Conservation (phyloP, 108 stramenopile genomes). For the Cyclotella atomus region DNA sequence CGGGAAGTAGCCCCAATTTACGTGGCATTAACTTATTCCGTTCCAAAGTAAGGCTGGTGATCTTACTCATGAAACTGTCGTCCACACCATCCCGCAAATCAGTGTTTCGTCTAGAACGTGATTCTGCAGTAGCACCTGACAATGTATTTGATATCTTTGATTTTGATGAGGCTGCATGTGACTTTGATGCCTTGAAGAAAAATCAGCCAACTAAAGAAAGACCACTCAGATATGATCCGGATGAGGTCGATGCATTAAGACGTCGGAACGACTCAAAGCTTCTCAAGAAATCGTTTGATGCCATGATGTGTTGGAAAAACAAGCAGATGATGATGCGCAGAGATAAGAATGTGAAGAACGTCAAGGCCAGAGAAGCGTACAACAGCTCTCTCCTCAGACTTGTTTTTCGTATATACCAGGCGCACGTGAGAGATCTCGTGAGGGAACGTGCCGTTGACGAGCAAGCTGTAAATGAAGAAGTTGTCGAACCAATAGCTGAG, state of each 20-base stretch:
- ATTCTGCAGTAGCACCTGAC: background rate
- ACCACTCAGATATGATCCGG: background rate
- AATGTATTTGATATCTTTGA: constrained; percentile 12
- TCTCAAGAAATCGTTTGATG: background rate
- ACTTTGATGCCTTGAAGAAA: background rate
- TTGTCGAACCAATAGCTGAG: background rate
- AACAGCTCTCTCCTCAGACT: background rate
- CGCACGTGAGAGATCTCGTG: background rate
- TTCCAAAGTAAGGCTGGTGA: background rate
- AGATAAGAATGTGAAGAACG: background rate
- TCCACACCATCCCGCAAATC: background rate
- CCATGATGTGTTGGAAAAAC: background rate
- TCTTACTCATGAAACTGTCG: background rate
- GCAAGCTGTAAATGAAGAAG: background rate
- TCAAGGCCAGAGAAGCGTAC: background rate
- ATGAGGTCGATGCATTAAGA: background rate
- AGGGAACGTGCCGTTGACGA: background rate
- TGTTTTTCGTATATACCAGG: background rate
- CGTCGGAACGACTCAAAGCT: background rate
- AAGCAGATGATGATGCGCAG: background rate
- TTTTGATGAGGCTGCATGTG: background rate
- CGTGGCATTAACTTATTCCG: constrained; percentile 9
- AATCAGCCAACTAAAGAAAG: background rate
- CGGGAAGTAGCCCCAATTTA: background rate
- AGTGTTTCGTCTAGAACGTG: background rate